Conservation (phyloP, 2,329 filamentous ascomycete species). For the Epichloe amarillans region DNA sequence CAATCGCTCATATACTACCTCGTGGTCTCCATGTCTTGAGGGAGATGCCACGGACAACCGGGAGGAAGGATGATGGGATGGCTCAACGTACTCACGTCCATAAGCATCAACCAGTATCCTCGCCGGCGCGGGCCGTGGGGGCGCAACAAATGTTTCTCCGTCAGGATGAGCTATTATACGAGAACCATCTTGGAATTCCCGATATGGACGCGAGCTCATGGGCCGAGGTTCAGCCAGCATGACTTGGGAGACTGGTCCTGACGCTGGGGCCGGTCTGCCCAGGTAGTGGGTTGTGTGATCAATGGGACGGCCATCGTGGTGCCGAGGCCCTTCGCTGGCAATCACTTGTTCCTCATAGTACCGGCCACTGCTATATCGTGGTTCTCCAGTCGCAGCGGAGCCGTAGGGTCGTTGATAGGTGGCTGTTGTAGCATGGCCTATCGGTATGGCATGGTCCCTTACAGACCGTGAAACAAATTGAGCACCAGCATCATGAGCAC, state of each 20-base stretch:
- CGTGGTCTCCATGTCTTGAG: slow-evolving; percentile 30
- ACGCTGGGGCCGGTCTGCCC: slow-evolving; percentile 23
- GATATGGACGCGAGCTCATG: slow-evolving; percentile 29
- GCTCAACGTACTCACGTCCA: slow-evolving; percentile 64
- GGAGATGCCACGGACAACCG: slow-evolving; percentile 42
- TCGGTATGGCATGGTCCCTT: slow-evolving; percentile 15
- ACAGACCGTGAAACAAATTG: slow-evolving; percentile 17
- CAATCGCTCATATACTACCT: slow-evolving; percentile 53
- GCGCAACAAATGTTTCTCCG: slow-evolving; percentile 36
- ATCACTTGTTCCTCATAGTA: slow-evolving; percentile 20
- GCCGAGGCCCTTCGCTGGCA: slow-evolving; percentile 17
- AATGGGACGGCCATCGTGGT: slow-evolving; percentile 24
- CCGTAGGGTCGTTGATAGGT: slow-evolving; percentile 9
- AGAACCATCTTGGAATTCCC: slow-evolving; percentile 27
- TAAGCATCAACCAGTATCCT: slow-evolving; percentile 71
- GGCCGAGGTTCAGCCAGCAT: slow-evolving; percentile 27
- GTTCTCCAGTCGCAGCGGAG: slow-evolving; percentile 14
- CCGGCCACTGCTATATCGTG: slow-evolving; percentile 18
- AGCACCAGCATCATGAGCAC: slow-evolving; percentile 21
- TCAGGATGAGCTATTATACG: slow-evolving; percentile 37
- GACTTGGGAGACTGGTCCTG: slow-evolving; percentile 29
- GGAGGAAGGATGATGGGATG: slow-evolving; percentile 26
- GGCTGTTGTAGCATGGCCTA: not conserved
- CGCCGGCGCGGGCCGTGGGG: slow-evolving; percentile 39
- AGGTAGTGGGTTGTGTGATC: slow-evolving; percentile 20